A percentile compares a stretch with the other conserved stretches of the same genome.
Conservation (phyloP, 768 basidiomycete species). For the Nidularia sp. region DNA sequence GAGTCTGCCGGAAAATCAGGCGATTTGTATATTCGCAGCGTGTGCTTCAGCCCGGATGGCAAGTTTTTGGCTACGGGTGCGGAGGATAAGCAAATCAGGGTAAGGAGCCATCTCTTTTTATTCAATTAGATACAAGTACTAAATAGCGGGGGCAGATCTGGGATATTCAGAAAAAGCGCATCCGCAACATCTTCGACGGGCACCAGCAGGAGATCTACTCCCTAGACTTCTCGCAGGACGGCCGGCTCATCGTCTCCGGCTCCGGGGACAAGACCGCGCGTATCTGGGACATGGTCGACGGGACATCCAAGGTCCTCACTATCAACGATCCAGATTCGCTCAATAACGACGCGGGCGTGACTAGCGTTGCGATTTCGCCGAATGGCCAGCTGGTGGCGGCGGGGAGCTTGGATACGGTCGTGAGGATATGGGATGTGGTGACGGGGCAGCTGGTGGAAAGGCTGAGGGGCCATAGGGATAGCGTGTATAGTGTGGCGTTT, state of each 20-base stretch:
- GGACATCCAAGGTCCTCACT: constrained; percentile 30
- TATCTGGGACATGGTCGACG: constrained; percentile 33
- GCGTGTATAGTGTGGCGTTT: constrained; percentile 86
- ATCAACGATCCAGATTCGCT: constrained; percentile 39
- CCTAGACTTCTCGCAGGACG: constrained; percentile 81
- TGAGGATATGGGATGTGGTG: constrained; percentile 72
- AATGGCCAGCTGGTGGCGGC: constrained; percentile 63
- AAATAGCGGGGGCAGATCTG: constrained; percentile 57
- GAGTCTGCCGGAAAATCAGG: constrained; percentile 18
- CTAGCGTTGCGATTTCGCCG: constrained; percentile 70
- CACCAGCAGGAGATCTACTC: constrained; percentile 92
- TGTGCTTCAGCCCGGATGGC: constrained; percentile 85
- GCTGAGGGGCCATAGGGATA: constrained; percentile 71
- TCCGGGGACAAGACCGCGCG: constrained; percentile 58
- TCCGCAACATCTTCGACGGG: constrained; percentile 74
- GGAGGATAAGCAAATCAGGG: constrained; percentile 86
- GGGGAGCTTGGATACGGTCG: constrained; percentile 64
- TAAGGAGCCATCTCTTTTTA: constrained; percentile 26
- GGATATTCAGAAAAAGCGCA: constrained; percentile 77
- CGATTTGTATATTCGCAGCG: constrained; percentile 51
- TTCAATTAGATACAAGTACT: constrained; percentile 29
- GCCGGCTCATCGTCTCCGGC: constrained; percentile 80
- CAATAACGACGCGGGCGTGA: constrained; percentile 55
- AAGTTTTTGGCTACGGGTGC: constrained; percentile 89
- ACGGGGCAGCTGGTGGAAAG: constrained; percentile 63